These are phyloP conservation scores for Fraxinus quadrangulata DNA, from an alignment of 257 asterid genomes.

Conservation along the genomic window DNA sequence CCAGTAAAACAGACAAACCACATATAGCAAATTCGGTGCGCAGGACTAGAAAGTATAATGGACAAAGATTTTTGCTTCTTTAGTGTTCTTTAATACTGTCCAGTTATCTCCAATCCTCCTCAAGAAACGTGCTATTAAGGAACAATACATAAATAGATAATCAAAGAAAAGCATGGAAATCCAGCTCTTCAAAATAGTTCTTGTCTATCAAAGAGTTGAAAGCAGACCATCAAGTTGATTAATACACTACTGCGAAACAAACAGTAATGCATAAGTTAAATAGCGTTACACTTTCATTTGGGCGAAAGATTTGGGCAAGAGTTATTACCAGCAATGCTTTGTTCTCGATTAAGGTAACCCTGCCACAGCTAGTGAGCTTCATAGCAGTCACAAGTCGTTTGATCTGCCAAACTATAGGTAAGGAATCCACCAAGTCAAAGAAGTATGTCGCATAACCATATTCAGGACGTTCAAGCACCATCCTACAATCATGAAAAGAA, in stretches of 20 bases:
- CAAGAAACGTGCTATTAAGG: neutral
- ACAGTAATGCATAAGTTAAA: neutral
- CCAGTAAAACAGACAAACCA: neutral
- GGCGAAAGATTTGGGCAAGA: slow-evolving; percentile 12
- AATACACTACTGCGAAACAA: neutral
- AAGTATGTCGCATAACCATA: slow-evolving; percentile 96
- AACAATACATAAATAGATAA: neutral
- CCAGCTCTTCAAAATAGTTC: neutral
- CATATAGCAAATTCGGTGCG: neutral
- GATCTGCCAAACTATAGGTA: slow-evolving; percentile 81
- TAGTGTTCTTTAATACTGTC: neutral
- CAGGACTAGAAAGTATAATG: neutral
- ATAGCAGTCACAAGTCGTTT: slow-evolving; percentile 72
- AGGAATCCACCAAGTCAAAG: slow-evolving; percentile 62
- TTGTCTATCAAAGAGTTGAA: slow-evolving; percentile 11
- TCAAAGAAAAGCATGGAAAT: slow-evolving; percentile 4
- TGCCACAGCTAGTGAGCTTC: slow-evolving; percentile 84
- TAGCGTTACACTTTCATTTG: slow-evolving; percentile 1
- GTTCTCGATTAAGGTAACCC: slow-evolving; percentile 70
- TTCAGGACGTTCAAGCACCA: slow-evolving; percentile 98
- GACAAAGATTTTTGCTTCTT: neutral
- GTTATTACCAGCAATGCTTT: slow-evolving; percentile 67
- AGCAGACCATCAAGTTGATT: slow-evolving; percentile 13
- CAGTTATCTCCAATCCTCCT: neutral
- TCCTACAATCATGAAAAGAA: slow-evolving; percentile 50